These are phyloP conservation scores for Allium sativum DNA, from an alignment of 106 monocot genomes.

Conservation along the genomic window DNA sequence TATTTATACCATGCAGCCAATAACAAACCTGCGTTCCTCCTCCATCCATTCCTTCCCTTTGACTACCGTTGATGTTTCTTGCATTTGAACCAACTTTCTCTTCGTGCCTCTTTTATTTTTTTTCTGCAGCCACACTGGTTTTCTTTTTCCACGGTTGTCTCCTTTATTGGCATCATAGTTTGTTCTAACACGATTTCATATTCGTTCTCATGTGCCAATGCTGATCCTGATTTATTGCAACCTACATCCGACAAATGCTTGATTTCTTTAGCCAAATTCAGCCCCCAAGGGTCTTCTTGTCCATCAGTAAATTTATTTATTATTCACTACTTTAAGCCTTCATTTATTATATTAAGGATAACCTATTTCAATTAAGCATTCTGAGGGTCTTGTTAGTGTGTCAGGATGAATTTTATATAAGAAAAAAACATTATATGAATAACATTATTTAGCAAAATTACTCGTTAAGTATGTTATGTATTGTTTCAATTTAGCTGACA, in stretches of 20 bases:
- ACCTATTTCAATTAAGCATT: too few relatives aligned
- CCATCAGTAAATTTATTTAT: too few relatives aligned
- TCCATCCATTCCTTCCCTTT: slow-evolving; percentile 1
- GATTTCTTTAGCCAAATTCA: background rate
- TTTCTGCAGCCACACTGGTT: background rate
- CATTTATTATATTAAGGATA: too few relatives aligned
- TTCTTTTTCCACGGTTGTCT: background rate
- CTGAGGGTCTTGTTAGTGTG: too few relatives aligned
- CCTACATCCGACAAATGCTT: background rate
- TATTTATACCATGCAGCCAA: too few relatives aligned
- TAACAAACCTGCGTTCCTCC: slow-evolving; percentile 6
- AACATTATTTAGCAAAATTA: too few relatives aligned
- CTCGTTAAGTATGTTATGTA: too few relatives aligned
- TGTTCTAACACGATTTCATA: background rate
- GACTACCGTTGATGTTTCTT: background rate
- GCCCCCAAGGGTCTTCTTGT: background rate
- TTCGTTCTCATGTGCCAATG: background rate
- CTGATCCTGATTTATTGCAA: background rate
- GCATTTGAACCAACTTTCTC: background rate
- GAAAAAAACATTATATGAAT: too few relatives aligned
- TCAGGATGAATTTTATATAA: too few relatives aligned
- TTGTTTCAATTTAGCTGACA: too few relatives aligned
- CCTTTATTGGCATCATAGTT: background rate
- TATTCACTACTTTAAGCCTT: too few relatives aligned
- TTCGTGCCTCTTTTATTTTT: too few relatives aligned